These are phyloP conservation scores for Scopulariopsis brevicaulis DNA, from an alignment of 2,329 filamentous ascomycete species.

Conservation along the genomic window DNA sequence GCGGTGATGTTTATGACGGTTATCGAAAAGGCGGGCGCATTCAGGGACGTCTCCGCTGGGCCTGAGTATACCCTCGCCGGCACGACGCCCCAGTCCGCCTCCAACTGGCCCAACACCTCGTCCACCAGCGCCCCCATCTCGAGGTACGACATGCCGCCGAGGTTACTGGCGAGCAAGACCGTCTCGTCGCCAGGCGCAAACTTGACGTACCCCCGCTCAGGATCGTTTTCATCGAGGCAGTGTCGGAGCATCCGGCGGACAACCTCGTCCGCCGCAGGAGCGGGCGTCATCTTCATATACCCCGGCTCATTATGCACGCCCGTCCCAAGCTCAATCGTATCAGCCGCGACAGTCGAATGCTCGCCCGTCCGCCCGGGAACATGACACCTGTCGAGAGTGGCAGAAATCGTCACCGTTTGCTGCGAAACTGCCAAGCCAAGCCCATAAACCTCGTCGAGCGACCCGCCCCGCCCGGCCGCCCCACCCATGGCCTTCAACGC, in stretches of 20 bases:
- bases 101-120: slow-evolving; percentile 39
- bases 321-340: slow-evolving; percentile 51
- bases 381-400: slow-evolving; percentile 50
- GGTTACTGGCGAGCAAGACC: slow-evolving; percentile 45
- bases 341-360: slow-evolving; percentile 11
- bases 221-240: slow-evolving; percentile 45
- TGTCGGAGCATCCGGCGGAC: slow-evolving; percentile 46
- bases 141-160: slow-evolving; percentile 45
- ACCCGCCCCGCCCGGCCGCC: slow-evolving; percentile 31
- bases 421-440: slow-evolving; percentile 36
- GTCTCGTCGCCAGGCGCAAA: slow-evolving; percentile 35
- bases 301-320: slow-evolving; percentile 58
- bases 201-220: slow-evolving; percentile 35
- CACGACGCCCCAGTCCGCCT: slow-evolving; percentile 30
- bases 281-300: slow-evolving; percentile 42
- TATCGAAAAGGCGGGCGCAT: slow-evolving; percentile 59
- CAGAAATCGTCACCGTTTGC: slow-evolving; percentile 44
- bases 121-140: slow-evolving; percentile 43
- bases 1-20: slow-evolving; percentile 50
- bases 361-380: slow-evolving; percentile 31
- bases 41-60: slow-evolving; percentile 60
- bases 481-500: slow-evolving; percentile 47
- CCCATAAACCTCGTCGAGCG: slow-evolving; percentile 36
- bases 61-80: slow-evolving; percentile 48
- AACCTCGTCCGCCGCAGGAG: slow-evolving; percentile 33